Evolutionary conservation across 2,329 filamentous ascomycete genomes (phyloP).

Genomic region (Pseudogymnoascus sp.): DNA sequence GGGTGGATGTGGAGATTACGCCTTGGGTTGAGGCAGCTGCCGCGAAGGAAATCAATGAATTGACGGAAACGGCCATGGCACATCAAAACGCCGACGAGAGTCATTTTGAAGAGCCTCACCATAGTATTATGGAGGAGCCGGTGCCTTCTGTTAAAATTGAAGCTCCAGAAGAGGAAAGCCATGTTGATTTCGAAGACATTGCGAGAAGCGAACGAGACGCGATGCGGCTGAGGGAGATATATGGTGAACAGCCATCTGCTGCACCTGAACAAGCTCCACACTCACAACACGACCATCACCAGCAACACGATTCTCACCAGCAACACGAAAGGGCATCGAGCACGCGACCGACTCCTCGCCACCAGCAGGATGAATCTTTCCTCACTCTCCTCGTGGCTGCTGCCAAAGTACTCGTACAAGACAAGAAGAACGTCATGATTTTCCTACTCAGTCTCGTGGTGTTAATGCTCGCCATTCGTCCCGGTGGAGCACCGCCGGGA

Average conservation of each 20-base stretch:
- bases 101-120: background rate
- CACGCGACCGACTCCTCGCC: background rate
- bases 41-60: constrained; percentile 38
- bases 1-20: constrained; percentile 89
- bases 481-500: constrained; percentile 12
- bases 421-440: constrained; percentile 54
- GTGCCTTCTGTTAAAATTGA: constrained; percentile 37
- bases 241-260: constrained; percentile 35
- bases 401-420: constrained; percentile 45
- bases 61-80: background rate
- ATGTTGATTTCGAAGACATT: constrained; percentile 42
- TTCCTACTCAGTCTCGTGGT: constrained; percentile 46
- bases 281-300: background rate
- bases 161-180: constrained; percentile 50
- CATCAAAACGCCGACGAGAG: constrained; percentile 4
- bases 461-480: constrained; percentile 40
- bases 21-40: constrained; percentile 58
- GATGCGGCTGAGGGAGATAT: constrained; percentile 47
- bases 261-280: constrained; percentile 29
- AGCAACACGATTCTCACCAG: background rate
- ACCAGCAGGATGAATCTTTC: constrained; percentile 37
- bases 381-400: constrained; percentile 48
- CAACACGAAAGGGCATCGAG: background rate
- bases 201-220: constrained; percentile 33
- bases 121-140: background rate